These are phyloP conservation scores for Tuber calosporum DNA, from an alignment of 495 filamentous ascomycete genomes.

Conservation along the genomic window DNA sequence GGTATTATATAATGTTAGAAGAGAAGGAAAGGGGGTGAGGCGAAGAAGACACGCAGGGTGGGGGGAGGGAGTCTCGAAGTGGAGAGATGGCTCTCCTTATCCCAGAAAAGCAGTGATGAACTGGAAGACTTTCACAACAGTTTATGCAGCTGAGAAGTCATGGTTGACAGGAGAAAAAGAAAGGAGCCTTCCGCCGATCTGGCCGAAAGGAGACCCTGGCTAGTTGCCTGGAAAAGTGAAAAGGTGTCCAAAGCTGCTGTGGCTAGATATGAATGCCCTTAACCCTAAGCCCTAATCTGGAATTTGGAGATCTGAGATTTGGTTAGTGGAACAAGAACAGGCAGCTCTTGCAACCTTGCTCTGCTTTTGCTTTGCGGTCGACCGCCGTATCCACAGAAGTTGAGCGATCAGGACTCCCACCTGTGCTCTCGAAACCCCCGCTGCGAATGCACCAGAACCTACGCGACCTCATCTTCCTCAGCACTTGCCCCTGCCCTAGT, in stretches of 20 bases:
- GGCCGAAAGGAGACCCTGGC: not conserved
- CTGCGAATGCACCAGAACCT: not conserved
- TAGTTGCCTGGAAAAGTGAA: not conserved
- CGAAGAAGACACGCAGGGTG: constrained; percentile 7
- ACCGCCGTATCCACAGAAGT: not conserved
- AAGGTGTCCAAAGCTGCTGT: not conserved
- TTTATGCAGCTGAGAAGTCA: not conserved
- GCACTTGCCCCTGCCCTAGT: not conserved
- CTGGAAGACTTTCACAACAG: not conserved
- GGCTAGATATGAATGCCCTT: not conserved
- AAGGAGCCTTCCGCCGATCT: constrained; percentile 1
- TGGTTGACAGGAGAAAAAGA: not conserved
- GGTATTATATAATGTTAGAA: constrained; percentile 25
- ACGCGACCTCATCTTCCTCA: constrained; percentile 1
- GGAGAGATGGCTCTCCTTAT: not conserved
- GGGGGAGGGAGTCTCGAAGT: not conserved
- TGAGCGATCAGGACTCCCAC: not conserved
- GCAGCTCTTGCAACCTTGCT: not conserved
- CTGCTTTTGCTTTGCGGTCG: not conserved
- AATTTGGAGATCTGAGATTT: not conserved
- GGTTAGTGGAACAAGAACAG: not conserved
- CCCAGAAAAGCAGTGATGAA: not conserved
- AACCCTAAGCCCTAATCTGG: not conserved
- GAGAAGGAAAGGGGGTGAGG: constrained; percentile 11
- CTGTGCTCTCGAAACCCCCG: constrained; percentile 49